These are phyloP conservation scores for Syzygium grande DNA, from an alignment of 345 rosid species.

Conservation along the genomic window DNA sequence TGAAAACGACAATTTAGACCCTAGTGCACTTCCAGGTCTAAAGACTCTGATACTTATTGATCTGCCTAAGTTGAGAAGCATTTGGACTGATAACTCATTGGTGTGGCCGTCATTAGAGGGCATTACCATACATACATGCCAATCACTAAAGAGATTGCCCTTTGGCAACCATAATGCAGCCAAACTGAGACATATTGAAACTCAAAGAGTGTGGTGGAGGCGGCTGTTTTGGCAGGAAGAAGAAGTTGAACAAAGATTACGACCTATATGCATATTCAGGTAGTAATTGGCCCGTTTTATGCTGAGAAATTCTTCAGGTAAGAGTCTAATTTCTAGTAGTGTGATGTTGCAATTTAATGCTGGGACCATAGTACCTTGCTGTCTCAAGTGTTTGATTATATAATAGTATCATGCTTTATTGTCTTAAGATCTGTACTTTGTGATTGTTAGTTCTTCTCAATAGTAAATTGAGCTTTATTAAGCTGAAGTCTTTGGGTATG, in stretches of 20 bases:
- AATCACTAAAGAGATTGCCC: conserved; percentile 4
- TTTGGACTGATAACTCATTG: conserved; percentile 9
- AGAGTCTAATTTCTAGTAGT: not conserved
- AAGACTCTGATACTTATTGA: conserved; percentile 10
- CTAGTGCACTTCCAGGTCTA: conserved; percentile 3
- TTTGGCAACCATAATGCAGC: conserved; percentile 7
- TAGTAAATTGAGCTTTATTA: not conserved
- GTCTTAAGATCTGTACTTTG: not conserved
- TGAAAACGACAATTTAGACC: not conserved
- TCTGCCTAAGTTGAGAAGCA: conserved; percentile 13
- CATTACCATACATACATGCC: conserved; percentile 6
- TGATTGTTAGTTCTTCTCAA: not conserved
- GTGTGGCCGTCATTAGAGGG: conserved; percentile 9
- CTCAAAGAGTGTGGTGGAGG: conserved; percentile 5
- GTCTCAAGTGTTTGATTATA: not conserved
- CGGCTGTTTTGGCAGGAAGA: not conserved
- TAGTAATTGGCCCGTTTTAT: not conserved
- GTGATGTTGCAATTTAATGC: not conserved
- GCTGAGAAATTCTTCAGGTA: not conserved
- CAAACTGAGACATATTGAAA: conserved; percentile 4
- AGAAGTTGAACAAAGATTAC: not conserved
- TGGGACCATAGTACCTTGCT: not conserved
- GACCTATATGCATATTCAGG: conserved; percentile 1
- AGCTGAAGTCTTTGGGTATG: not conserved
- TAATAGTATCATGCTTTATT: not conserved